Evolutionary conservation across 768 basidiomycete species (phyloP), one percentile per base, ranked within the genome.

Genomic region (Crepidotus variabilis): DNA sequence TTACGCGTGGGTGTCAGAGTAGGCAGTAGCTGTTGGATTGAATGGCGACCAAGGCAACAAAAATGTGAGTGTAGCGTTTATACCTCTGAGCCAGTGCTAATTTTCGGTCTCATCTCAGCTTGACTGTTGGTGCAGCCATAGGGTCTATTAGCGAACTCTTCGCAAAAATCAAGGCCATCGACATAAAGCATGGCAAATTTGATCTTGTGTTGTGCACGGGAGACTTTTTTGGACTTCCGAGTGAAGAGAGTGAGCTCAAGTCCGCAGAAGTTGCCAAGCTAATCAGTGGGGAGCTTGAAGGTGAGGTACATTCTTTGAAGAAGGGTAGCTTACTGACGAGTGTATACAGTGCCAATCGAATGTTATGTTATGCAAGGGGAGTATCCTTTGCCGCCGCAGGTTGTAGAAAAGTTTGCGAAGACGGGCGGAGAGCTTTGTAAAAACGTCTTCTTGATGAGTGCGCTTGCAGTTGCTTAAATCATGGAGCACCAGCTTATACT

Each of bases 281-380:
- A 24, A 70, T 95, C 61, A 76, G 81, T 8, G 94, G 89, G 0
- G 71, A 76, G 21, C 65, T 94, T 33, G 80, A 87, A 74, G 86
- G 91, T 85, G 68, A 28, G 45, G 74, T 55, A 39, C 10, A 51
- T 18, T 21, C 16, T 11, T 8, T 28, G 28, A 28, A 28, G 28
- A 47, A 58, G 64, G 52, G 65, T 36, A 34, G 32, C 57, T 45
- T 60, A 52, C 60, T 36, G 57, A 61, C 43, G 57, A 32, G 16
- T 47, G n/a, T 53, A 54, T 56, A 21, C 61, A 96, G 92, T 86
- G 24, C 92, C 95, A 10, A 73, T 96, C 16, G 89, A 92, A 65
- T 94, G 92, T 63, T 98, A 96, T 73, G 85, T 97, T 56, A 94
- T 94, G 83, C 87, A 94, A 67, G 95, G 95, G 16, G 82, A 85